Conservation (phyloP, 169 alveolate species). For the Cryptosporidium felis region DNA sequence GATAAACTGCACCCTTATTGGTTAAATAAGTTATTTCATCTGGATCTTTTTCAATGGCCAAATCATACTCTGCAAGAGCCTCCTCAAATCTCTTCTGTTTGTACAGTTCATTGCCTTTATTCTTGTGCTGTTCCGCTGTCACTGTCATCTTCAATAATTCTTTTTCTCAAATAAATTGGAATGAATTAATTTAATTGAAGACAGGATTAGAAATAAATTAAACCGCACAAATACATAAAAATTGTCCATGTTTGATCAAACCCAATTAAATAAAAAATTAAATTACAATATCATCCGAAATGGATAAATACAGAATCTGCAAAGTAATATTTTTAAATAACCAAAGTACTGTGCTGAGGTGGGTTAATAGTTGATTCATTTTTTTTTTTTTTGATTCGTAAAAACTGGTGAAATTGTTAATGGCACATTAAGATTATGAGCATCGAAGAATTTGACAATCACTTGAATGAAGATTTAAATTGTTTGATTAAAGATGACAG, state of each 20-base stretch:
- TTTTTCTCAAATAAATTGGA: too few relatives aligned
- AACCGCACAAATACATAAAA: slow-evolving; percentile 1
- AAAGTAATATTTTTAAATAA: too few relatives aligned
- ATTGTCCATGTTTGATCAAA: background rate
- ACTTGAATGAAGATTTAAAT: background rate
- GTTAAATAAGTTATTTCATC: slow-evolving; percentile 84
- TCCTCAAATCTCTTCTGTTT: slow-evolving; percentile 92
- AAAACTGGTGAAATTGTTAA: too few relatives aligned
- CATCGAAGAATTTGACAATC: background rate
- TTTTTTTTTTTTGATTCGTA: too few relatives aligned
- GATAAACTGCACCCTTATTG: slow-evolving; percentile 94
- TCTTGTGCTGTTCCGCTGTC: slow-evolving; percentile 81
- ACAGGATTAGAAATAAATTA: background rate
- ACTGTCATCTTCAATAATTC: slow-evolving; percentile 74
- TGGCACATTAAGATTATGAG: too few relatives aligned
- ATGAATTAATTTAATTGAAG: background rate
- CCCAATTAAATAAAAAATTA: too few relatives aligned
- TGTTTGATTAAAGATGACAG: background rate
- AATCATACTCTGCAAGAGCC: slow-evolving; percentile 92
- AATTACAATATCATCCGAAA: too few relatives aligned
- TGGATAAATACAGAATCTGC: too few relatives aligned
- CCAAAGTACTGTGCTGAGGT: too few relatives aligned
- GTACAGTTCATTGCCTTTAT: slow-evolving; percentile 79
- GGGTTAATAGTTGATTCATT: too few relatives aligned
- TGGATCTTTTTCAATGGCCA: slow-evolving; percentile 92